Conservation (phyloP, 2,329 filamentous ascomycete species). For the Phyllosticta paracitricarpa region DNA sequence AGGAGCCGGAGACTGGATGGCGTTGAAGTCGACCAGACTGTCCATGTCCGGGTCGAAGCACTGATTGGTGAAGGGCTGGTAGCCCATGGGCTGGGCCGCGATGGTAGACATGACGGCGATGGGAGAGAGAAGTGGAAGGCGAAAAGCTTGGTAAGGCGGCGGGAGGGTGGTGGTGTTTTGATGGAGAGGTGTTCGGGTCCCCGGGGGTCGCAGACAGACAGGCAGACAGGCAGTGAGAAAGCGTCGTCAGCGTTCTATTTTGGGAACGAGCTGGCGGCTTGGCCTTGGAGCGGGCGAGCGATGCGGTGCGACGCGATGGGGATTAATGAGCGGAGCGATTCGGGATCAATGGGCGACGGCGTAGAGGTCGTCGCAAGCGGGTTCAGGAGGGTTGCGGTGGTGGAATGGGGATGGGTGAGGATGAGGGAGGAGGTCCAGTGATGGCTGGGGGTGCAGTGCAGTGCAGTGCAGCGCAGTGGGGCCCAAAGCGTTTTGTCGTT, state of each 20-base stretch:
- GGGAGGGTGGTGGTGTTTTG: background rate
- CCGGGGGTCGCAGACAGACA: background rate
- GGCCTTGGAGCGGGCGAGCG: background rate
- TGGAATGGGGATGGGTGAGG: background rate
- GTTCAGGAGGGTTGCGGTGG: background rate
- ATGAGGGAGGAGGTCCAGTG: background rate
- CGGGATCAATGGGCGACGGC: background rate
- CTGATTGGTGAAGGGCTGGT: constrained; percentile 24
- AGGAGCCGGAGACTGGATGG: constrained; percentile 50
- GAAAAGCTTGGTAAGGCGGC: background rate
- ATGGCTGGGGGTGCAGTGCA: background rate
- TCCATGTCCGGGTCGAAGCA: constrained; percentile 32
- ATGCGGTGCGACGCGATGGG: background rate
- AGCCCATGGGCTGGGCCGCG: constrained; percentile 16
- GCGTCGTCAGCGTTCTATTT: constrained; percentile 11
- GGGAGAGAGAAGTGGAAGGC: background rate
- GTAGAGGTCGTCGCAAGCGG: background rate
- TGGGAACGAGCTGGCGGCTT: background rate
- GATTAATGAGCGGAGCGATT: background rate
- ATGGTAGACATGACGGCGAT: constrained; percentile 8
- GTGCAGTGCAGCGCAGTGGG: background rate
- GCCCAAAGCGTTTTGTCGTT: background rate
- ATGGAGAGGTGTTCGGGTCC: background rate
- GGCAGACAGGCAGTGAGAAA: constrained; percentile 3
- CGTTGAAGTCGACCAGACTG: constrained; percentile 46